Conservation (phyloP, 2,329 filamentous ascomycete species). For the Diaporthe sp. region DNA sequence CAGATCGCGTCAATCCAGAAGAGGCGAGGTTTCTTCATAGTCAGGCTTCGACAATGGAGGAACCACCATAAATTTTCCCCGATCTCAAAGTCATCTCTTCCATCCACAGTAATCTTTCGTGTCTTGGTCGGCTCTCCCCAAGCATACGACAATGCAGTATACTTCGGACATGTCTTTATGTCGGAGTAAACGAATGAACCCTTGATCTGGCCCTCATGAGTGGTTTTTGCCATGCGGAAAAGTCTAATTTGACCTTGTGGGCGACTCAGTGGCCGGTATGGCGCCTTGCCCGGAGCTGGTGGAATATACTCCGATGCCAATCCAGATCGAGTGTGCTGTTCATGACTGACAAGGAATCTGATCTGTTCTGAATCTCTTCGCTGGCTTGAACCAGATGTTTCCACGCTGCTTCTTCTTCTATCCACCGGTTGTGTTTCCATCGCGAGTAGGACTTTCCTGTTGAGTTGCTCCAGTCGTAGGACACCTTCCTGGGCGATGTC, state of each 20-base stretch:
- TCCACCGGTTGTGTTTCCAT: background rate
- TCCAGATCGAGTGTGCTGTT: background rate
- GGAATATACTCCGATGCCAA: conserved; percentile 6
- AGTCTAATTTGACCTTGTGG: conserved; percentile 3
- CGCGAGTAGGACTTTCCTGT: background rate
- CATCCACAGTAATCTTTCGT: background rate
- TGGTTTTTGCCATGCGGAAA: background rate
- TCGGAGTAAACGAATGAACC: conserved; percentile 1
- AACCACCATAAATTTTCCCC: conserved; percentile 22
- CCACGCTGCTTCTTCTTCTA: background rate
- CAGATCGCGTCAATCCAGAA: conserved; percentile 32
- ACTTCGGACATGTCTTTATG: background rate
- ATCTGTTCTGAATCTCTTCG: background rate
- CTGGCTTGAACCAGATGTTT: background rate
- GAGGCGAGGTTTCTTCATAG: background rate
- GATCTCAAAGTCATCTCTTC: background rate
- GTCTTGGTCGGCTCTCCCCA: conserved; percentile 8
- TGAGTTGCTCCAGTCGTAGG: background rate
- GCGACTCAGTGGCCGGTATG: background rate
- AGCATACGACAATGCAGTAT: background rate
- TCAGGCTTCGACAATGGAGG: background rate
- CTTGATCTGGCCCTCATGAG: background rate
- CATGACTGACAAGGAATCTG: background rate
- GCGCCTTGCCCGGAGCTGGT: background rate
- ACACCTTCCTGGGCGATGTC: background rate